Base-by-base conservation (phyloP, 805 yeast genomes). In the Saccharomycopsis sp. region DNA sequence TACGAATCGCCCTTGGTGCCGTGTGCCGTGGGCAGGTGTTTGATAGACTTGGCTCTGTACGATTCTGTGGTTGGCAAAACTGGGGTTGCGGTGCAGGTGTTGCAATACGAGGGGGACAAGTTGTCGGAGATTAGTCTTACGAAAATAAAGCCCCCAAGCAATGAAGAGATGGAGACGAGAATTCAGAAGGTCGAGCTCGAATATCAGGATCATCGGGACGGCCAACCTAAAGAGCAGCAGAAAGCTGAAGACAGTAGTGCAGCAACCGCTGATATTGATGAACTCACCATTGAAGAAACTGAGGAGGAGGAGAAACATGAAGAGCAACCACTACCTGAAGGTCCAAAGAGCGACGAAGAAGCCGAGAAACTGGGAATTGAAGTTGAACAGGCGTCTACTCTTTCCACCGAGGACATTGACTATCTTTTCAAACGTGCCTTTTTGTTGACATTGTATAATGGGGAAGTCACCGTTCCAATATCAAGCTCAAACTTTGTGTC, bases 11-110 rank as follows among this genome's bases (percentile, higher is more conserved):
- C 94, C 0, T 57, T 69, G 2, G 79, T 80, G 8, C 68, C 77
- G 0, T 67, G 73, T 53, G 95, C 94, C 0, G 71, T 88, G 20
- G 96, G 96, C 2, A 55, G 67, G 8, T 74, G 82, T 46, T 50
- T 60, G 30, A 43, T 69, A 50, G 69, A 79, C 50, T 48, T 84
- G 49, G 56, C 61, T 2, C 57, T 60, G 2, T 59, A 64, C 36
- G 58, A 61, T 30, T 53, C 64, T 2, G 80, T 74, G 1, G 59
- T 69, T n/a, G 87, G 86, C 0, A 64, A 70, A 12, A 68, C 69
- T 12, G 98, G 97, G 9, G 74, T 81, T 22, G 95, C 92, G 0
- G 94, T 88, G 0, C 67, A 71, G 36, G 63, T 86, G 4, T 51
- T 75, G n/a, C 95, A 86, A 51, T 68, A 68, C 23, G 57, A 71